A percentile compares a stretch with the other conserved stretches of the same genome.
phyloP scores from a whole-genome alignment of 1,284 basidiomycete species.

The Ustilago nuda region DNA sequence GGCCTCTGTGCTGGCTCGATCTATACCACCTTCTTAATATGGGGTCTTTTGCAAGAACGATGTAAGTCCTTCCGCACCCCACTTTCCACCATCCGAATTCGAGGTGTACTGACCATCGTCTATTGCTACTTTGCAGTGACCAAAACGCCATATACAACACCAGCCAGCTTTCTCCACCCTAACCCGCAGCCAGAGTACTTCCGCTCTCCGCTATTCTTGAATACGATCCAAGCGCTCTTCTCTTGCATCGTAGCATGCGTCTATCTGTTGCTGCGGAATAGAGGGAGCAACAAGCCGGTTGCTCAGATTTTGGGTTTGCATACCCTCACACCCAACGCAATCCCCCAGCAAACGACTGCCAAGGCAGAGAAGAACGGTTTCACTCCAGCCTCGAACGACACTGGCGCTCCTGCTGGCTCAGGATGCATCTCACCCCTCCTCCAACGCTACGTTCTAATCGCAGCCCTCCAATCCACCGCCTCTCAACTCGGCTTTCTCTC shows the following conservation, averaged over 20 bases:
- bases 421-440: conserved; percentile 74
- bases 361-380: background rate
- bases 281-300: conserved; percentile 24
- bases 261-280: conserved; percentile 80
- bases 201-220: conserved; percentile 86
- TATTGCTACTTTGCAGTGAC: conserved; percentile 31
- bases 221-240: conserved; percentile 85
- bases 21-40: conserved; percentile 67
- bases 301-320: conserved; percentile 55
- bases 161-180: conserved; percentile 49
- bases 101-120: background rate
- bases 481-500: conserved; percentile 95
- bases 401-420: background rate
- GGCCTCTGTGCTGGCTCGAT: conserved; percentile 63
- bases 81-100: background rate
- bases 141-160: conserved; percentile 59
- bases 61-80: background rate
- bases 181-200: conserved; percentile 72
- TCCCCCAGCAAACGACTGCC: background rate
- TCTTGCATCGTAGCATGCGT: conserved; percentile 81
- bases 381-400: background rate
- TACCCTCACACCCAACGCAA: conserved; percentile 50
- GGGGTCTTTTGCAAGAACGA: conserved; percentile 68
- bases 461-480: conserved; percentile 87
- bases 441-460: conserved; percentile 62